Evolutionary conservation across 768 basidiomycete species (phyloP).

Genomic region (Amanita inopinata): DNA sequence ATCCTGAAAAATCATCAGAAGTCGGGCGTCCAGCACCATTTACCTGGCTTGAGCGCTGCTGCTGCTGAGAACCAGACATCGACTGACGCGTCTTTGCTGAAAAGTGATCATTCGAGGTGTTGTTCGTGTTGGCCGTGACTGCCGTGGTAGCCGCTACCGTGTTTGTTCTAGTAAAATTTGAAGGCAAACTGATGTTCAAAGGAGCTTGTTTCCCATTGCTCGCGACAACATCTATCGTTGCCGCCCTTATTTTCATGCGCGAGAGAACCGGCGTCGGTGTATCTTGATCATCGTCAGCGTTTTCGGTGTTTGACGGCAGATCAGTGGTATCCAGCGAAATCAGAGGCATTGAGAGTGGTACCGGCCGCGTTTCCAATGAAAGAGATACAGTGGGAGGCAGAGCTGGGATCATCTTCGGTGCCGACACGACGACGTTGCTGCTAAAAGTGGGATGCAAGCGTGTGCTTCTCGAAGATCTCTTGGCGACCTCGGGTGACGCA

Average conservation of each 20-base stretch:
- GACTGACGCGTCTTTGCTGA: slow-evolving; percentile 33
- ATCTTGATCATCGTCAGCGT: neutral
- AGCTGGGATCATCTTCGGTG: slow-evolving; percentile 61
- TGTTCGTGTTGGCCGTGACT: too few species aligned
- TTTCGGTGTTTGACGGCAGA: neutral
- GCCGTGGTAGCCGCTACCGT: neutral
- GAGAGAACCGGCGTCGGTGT: neutral
- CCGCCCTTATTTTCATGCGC: neutral
- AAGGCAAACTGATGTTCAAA: neutral
- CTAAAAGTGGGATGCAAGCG: slow-evolving; percentile 13
- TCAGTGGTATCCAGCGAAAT: slow-evolving; percentile 33
- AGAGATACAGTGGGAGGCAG: slow-evolving; percentile 39
- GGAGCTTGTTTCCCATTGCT: neutral
- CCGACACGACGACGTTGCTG: slow-evolving; percentile 43
- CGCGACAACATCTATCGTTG: neutral
- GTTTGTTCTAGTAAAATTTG: too few species aligned
- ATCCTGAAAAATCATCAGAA: slow-evolving; percentile 44
- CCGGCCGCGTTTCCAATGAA: slow-evolving; percentile 26
- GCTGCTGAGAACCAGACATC: slow-evolving; percentile 12
- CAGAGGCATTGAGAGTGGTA: slow-evolving; percentile 51
- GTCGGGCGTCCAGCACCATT: slow-evolving; percentile 12
- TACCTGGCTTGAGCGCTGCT: neutral
- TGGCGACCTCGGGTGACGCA: slow-evolving; percentile 18
- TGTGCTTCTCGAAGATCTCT: slow-evolving; percentile 11
- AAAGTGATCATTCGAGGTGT: slow-evolving; percentile 44